These are phyloP conservation scores for Puccinia polysora DNA, from an alignment of 1,284 basidiomycete genomes.

Conservation along the genomic window DNA sequence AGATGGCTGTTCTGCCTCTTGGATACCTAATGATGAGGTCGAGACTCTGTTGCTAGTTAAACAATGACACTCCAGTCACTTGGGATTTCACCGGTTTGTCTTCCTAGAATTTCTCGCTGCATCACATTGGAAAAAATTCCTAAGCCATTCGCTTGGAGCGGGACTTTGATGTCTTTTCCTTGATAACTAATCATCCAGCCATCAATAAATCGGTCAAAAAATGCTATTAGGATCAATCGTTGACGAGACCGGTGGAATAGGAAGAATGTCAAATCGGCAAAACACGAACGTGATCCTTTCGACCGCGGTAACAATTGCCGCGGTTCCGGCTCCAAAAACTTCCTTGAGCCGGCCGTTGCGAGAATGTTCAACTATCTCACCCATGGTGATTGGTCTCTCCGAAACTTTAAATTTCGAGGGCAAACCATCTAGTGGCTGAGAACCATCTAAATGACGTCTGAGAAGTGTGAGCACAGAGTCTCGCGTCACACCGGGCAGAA, in stretches of 20 bases:
- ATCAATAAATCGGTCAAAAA: neutral
- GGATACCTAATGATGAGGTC: too few species aligned
- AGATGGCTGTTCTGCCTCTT: too few species aligned
- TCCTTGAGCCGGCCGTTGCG: slow-evolving; percentile 71
- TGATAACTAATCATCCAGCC: slow-evolving; percentile 58
- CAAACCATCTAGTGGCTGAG: slow-evolving; percentile 60
- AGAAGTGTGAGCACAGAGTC: slow-evolving; percentile 83
- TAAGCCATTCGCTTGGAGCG: slow-evolving; percentile 79
- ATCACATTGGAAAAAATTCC: slow-evolving; percentile 76
- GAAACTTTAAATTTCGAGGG: slow-evolving; percentile 66
- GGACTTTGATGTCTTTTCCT: slow-evolving; percentile 75
- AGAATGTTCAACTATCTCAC: slow-evolving; percentile 72
- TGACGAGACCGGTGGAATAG: neutral
- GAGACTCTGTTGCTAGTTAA: too few species aligned
- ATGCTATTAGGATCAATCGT: neutral
- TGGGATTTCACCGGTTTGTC: slow-evolving; percentile 78
- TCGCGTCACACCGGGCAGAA: slow-evolving; percentile 92
- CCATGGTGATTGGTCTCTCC: slow-evolving; percentile 84
- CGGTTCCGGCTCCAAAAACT: slow-evolving; percentile 89
- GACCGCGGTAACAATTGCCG: slow-evolving; percentile 58
- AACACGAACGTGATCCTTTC: slow-evolving; percentile 23
- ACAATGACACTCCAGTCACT: slow-evolving; percentile 65
- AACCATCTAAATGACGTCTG: slow-evolving; percentile 65
- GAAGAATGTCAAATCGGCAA: neutral
- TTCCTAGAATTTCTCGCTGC: slow-evolving; percentile 77